Evolutionary conservation across 2,329 filamentous ascomycete genomes (phyloP), one percentile per base, ranked within the genome.

Genomic region (Colletotrichum costaricense): DNA sequence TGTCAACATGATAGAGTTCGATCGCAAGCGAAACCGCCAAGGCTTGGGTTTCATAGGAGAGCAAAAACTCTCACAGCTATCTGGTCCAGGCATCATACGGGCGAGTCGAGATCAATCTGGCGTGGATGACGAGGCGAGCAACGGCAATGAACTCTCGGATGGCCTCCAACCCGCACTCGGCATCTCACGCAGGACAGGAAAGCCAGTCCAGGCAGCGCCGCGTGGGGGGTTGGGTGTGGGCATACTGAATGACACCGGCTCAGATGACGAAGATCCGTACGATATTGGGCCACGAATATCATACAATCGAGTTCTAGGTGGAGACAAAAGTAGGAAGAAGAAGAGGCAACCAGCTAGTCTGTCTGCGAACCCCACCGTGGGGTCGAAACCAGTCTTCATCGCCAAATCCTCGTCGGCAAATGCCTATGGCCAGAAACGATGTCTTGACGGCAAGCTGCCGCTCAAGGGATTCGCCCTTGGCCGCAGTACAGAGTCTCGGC

Each of bases 221-320:
- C 88, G 88, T 65, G 90, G 93, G 3, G 94, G 93, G 0, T 94
- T 98, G 75, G 96, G 96, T 0, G 92, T 98, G 16, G 96, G 96
- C 0, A 88, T 98, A 2, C 84, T 98, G 58, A 98, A 98, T 78
- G 96, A 98, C 76, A 97, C 93, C 24, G 95, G 95, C 12, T 98
- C 96, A 5, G 97, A 98, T 76, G 95, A 98, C 58, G 97, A 98
- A 78, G 95, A 98, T 78, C 94, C 95, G 0, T 98, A 98, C 80
- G 94, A 96, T 71, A 92, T 98, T 66, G 96, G 96, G 0, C 97
- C 97, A 0, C 93, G 92, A 76, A 97, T 98, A 80, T 94, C 93
- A 14, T 98, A 97, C 82, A 97, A 94, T 77, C 90, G 92, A 54
- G 88, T 93, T 5, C 90, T 98, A 73, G 95, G 94, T 22, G 93